A percentile compares a stretch with the other conserved stretches of the same genome.
phyloP scores from a whole-genome alignment of 2,329 filamentous ascomycete genomes.

The Fusarium denticulatum region DNA sequence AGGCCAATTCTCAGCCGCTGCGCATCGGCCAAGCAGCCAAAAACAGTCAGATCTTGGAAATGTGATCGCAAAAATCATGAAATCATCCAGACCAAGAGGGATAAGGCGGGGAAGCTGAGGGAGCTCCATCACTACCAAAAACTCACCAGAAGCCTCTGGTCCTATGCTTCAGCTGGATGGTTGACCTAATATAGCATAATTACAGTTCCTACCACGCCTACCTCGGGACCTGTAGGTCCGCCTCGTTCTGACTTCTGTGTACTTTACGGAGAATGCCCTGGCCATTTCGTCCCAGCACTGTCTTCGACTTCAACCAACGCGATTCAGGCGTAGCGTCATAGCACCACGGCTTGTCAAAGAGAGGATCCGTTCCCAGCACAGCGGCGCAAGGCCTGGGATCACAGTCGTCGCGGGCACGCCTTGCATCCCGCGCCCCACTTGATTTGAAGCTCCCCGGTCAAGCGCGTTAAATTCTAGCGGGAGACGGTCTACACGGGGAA shows the following conservation, averaged over 20 bases:
- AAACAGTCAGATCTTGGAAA: slow-evolving; percentile 29
- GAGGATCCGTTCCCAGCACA: slow-evolving; percentile 46
- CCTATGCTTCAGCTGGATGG: not conserved
- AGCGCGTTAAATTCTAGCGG: slow-evolving; percentile 30
- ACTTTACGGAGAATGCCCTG: not conserved
- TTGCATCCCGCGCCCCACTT: slow-evolving; percentile 42
- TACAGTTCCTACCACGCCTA: not conserved
- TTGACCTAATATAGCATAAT: not conserved
- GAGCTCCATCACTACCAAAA: slow-evolving; percentile 26
- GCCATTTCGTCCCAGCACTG: slow-evolving; percentile 14
- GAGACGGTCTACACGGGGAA: slow-evolving; percentile 33
- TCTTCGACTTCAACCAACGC: slow-evolving; percentile 30
- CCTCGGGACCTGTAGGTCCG: not conserved
- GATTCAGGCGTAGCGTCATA: slow-evolving; percentile 42
- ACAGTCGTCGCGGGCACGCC: slow-evolving; percentile 30
- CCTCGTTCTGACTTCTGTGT: not conserved
- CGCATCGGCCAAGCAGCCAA: slow-evolving; percentile 7
- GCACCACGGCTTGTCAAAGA: slow-evolving; percentile 41
- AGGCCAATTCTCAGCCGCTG: slow-evolving; percentile 6
- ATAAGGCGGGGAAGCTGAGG: slow-evolving; percentile 29
- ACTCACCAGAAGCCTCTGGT: slow-evolving; percentile 5
- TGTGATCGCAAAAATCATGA: slow-evolving; percentile 30
- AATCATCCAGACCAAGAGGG: slow-evolving; percentile 24
- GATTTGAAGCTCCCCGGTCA: slow-evolving; percentile 37
- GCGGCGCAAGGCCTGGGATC: slow-evolving; percentile 40